Percentiles rank a stretch among this genome's conserved stretches.
phyloP scores from a whole-genome alignment of 2,329 filamentous ascomycete genomes.

The Phialophora macrospora region DNA sequence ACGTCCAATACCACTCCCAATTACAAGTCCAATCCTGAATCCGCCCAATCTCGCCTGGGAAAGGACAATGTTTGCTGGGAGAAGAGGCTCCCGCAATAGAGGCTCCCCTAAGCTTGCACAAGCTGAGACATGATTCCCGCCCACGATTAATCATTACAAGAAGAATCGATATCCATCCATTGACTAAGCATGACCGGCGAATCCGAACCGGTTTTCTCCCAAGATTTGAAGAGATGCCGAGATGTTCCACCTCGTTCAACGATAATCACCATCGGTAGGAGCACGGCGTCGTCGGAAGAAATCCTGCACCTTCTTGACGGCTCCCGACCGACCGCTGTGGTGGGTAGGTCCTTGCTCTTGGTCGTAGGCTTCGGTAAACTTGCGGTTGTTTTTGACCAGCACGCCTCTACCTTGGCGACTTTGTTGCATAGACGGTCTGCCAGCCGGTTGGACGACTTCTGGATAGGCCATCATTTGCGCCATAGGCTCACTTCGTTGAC shows the following conservation, averaged over 20 bases:
- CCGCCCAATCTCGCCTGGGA: constrained; percentile 2
- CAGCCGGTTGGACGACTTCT: constrained; percentile 42
- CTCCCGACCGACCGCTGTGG: constrained; percentile 81
- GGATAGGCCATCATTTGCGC: constrained; percentile 45
- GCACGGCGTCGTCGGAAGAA: constrained; percentile 74
- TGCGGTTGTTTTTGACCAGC: constrained; percentile 82
- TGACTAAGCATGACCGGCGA: constrained; percentile 2
- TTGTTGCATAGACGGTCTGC: constrained; percentile 50
- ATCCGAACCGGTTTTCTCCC: constrained; percentile 5
- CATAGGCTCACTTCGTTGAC: constrained; percentile 47
- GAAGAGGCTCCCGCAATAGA: constrained; percentile 12
- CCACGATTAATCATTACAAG: constrained; percentile 35
- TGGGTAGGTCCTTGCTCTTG: constrained; percentile 64
- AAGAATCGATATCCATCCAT: constrained; percentile 22
- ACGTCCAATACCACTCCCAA: constrained; percentile 15
- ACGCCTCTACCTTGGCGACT: constrained; percentile 58
- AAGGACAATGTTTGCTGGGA: constrained; percentile 11
- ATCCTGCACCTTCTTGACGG: constrained; percentile 94
- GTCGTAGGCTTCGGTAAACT: constrained; percentile 87
- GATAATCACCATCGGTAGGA: constrained; percentile 29
- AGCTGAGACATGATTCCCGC: constrained; percentile 23
- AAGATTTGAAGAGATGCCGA: background rate
- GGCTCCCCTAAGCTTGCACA: background rate
- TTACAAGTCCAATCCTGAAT: constrained; percentile 4
- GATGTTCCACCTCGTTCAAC: constrained; percentile 11